A percentile compares a stretch with the other conserved stretches of the same genome.
These are phyloP conservation scores for Lichtheimia corymbifera DNA, from an alignment of 371 early-diverging fungal genomes.

Conservation along the genomic window DNA sequence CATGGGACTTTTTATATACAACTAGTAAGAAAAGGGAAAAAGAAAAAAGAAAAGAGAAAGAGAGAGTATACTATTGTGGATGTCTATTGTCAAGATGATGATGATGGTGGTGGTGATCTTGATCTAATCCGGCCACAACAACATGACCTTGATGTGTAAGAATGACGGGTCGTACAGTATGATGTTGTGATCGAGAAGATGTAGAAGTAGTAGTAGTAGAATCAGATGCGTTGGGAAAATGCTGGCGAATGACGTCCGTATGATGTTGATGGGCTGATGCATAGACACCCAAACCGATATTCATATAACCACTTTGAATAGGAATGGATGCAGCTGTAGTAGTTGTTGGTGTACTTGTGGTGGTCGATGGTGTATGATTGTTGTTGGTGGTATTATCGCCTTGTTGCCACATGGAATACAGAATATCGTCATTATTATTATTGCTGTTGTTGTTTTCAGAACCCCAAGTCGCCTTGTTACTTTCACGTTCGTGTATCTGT, in stretches of 20 bases:
- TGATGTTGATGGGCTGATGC: slow-evolving; percentile 58
- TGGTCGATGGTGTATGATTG: slow-evolving; percentile 10
- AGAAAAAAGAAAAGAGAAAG: neutral
- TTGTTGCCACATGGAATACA: slow-evolving; percentile 5
- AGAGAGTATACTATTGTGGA: slow-evolving; percentile 6
- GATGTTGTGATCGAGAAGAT: no score
- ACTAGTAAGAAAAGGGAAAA: slow-evolving; percentile 5
- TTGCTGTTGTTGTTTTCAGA: slow-evolving; percentile 2
- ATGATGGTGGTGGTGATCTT: neutral
- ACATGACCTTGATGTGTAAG: slow-evolving; percentile 26
- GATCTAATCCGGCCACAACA: slow-evolving; percentile 20
- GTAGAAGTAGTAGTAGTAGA: no score
- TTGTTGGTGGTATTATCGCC: neutral
- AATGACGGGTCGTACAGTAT: slow-evolving; percentile 16
- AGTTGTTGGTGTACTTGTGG: slow-evolving; percentile 3
- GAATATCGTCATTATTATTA: neutral
- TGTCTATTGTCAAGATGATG: slow-evolving; percentile 1
- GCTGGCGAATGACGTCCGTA: slow-evolving; percentile 50
- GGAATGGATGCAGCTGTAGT: slow-evolving; percentile 11
- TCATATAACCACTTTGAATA: slow-evolving; percentile 36
- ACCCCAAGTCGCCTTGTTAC: slow-evolving; percentile 1
- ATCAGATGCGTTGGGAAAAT: slow-evolving; percentile 27
- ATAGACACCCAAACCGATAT: slow-evolving; percentile 51
- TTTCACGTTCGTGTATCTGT: slow-evolving; percentile 9
- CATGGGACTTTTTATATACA: slow-evolving; percentile 4